phyloP scores from a whole-genome alignment of 257 asterid genomes.

The Rhazya stricta region DNA sequence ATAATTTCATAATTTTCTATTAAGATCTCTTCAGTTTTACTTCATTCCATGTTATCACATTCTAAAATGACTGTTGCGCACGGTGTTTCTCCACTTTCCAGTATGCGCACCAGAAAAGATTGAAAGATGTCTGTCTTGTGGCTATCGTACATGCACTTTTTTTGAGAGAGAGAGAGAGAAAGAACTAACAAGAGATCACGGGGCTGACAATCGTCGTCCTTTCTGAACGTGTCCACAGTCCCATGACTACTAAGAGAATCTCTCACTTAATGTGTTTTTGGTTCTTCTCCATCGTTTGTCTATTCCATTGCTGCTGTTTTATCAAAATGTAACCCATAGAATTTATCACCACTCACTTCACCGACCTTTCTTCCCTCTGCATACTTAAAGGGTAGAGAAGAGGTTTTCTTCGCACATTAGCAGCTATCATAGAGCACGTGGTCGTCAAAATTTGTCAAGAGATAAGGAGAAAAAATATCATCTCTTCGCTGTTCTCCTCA shows the following conservation, averaged over 20 bases:
- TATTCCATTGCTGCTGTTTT: background rate
- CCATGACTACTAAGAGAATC: slow-evolving; percentile 21
- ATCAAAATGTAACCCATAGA: slow-evolving; percentile 9
- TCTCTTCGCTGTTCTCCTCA: background rate
- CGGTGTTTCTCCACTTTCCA: background rate
- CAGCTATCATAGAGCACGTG: slow-evolving; percentile 1
- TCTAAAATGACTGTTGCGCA: background rate
- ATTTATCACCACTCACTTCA: background rate
- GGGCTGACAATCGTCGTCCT: slow-evolving; percentile 27
- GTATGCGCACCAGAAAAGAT: background rate
- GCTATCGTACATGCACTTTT: slow-evolving; percentile 5
- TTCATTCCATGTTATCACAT: no score
- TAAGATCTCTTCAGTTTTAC: no score
- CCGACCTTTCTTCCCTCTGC: slow-evolving; percentile 3
- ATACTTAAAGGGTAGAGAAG: background rate
- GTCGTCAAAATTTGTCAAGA: background rate
- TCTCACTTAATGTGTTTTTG: slow-evolving; percentile 8
- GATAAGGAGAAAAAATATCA: background rate
- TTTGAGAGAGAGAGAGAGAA: background rate
- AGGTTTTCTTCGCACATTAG: background rate
- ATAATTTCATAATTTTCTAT: no score
- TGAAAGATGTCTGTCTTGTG: background rate
- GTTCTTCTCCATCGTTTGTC: background rate
- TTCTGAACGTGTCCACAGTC: slow-evolving; percentile 14
- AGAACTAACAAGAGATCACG: slow-evolving; percentile 31